Evolutionary conservation across 768 basidiomycete genomes (phyloP), one percentile per base, ranked within the genome.

Genomic region (Lactarius vividus): DNA sequence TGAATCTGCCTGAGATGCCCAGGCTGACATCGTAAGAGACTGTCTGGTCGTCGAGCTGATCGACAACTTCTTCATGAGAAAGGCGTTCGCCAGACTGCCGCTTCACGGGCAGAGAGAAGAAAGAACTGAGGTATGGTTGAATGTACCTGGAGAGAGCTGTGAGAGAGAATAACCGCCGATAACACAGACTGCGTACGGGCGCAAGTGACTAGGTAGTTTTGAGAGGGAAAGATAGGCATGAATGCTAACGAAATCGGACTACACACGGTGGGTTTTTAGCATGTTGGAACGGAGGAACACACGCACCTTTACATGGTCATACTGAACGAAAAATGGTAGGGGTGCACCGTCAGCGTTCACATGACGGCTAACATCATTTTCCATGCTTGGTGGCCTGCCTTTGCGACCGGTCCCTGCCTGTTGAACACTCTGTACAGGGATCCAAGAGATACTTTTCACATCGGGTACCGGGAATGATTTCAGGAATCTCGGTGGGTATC

Each of bases 231-330:
- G 86, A 66, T 88, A 84, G 9, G 87, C 89, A 69, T 89, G 83
- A 35, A 98, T 78, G 20, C 87, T 85, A 63, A 98, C 86, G 75
- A 99, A 98, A 72, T 96, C 94, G 9, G 96, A 98, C 92, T 97
- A 68, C 1, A 56, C 64, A 46, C 46, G 61, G 56, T 59, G 29
- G 29, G 44, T 16, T 35, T 58, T n/a, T 9, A 29, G 33, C 28
- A 33, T 9, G 7, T 0, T 44, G 37, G 42, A 40, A 60, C 28
- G 20, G 54, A 49, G n/a, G 10, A 39, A 23, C 7, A 29, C 26
- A 77, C 75, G 49, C 57, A 91, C 95, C 80, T 94, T 85, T 57
- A 96, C 94, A 75, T 96, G 92, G 71, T 97, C 91, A 72, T 93
- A 99, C 73, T 97, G 89, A 11, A 96, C 85, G 74, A 95, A 96